Evolutionary conservation across 2,329 filamentous ascomycete species (phyloP).

Genomic region (Xylariaceae sp.): DNA sequence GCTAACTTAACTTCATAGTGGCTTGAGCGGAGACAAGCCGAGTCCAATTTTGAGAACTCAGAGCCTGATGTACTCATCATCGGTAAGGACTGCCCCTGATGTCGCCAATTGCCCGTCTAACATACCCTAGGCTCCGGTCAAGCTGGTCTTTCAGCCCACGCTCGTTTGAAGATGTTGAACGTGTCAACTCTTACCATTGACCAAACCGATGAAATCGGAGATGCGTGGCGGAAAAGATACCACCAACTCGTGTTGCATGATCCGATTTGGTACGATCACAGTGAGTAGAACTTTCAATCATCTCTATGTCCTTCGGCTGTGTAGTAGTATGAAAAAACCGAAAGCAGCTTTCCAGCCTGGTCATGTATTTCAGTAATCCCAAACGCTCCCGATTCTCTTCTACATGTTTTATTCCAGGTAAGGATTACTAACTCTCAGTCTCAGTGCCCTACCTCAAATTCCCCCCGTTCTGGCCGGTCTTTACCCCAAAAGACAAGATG

Average conservation of each 20-base stretch:
- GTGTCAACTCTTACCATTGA: constrained; percentile 52
- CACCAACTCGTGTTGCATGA: constrained; percentile 58
- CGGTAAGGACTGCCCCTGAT: constrained; percentile 34
- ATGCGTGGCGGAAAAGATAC: constrained; percentile 59
- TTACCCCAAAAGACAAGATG: constrained; percentile 65
- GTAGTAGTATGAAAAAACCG: background rate
- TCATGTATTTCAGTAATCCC: background rate
- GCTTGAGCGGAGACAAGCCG: constrained; percentile 45
- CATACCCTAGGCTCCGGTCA: constrained; percentile 48
- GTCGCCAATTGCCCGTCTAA: constrained; percentile 3
- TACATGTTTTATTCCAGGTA: background rate
- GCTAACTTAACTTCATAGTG: constrained; percentile 32
- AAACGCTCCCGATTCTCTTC: too few species aligned
- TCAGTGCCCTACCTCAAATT: constrained; percentile 57
- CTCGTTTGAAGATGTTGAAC: constrained; percentile 52
- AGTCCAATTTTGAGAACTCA: constrained; percentile 43
- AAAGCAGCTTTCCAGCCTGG: background rate
- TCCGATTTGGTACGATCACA: constrained; percentile 54
- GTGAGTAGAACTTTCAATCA: constrained; percentile 12
- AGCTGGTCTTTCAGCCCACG: constrained; percentile 48
- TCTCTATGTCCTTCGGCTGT: background rate
- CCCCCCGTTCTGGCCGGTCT: constrained; percentile 59
- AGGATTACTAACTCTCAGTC: background rate
- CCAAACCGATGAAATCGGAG: constrained; percentile 47
- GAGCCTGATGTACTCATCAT: constrained; percentile 54